These are phyloP conservation scores for Heliamphora pulchella DNA, from an alignment of 179 eudicot genomes.

Conservation along the genomic window DNA sequence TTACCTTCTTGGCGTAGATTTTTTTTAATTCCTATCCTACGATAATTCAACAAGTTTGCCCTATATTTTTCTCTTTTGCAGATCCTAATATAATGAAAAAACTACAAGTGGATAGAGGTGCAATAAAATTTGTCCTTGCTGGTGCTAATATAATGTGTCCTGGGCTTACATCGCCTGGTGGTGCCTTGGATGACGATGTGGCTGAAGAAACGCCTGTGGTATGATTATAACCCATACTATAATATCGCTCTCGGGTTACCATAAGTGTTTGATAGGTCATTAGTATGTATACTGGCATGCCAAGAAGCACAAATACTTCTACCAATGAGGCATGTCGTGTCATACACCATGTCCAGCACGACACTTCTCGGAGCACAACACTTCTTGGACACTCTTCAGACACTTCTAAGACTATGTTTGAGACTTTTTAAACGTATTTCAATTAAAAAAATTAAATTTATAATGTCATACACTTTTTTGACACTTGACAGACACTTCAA, in stretches of 20 bases:
- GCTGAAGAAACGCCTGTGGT: constrained; percentile 88
- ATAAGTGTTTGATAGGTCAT: background rate
- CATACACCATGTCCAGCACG: too few species aligned
- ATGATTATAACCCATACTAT: constrained; percentile 14
- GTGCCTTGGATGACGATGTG: constrained; percentile 85
- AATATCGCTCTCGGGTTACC: background rate
- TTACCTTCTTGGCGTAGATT: background rate
- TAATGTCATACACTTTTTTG: too few species aligned
- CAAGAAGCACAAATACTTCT: too few species aligned
- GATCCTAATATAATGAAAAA: constrained; percentile 92
- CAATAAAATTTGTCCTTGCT: constrained; percentile 82
- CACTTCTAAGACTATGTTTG: too few species aligned
- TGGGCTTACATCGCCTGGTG: constrained; percentile 97
- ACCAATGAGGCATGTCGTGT: too few species aligned
- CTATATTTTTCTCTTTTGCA: constrained; percentile 25
- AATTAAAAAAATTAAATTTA: too few species aligned
- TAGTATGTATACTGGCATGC: background rate
- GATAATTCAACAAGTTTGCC: background rate
- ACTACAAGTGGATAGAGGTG: constrained; percentile 94
- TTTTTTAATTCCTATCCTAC: background rate
- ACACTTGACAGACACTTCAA: too few species aligned
- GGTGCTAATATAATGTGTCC: constrained; percentile 99
- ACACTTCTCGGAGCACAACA: too few species aligned
- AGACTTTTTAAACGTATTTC: too few species aligned
- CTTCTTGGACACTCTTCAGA: too few species aligned